A percentile compares a stretch with the other conserved stretches of the same genome.
These are phyloP conservation scores for Saururus chinensis DNA, from an alignment of 164 flowering plant genomes.

Conservation along the genomic window DNA sequence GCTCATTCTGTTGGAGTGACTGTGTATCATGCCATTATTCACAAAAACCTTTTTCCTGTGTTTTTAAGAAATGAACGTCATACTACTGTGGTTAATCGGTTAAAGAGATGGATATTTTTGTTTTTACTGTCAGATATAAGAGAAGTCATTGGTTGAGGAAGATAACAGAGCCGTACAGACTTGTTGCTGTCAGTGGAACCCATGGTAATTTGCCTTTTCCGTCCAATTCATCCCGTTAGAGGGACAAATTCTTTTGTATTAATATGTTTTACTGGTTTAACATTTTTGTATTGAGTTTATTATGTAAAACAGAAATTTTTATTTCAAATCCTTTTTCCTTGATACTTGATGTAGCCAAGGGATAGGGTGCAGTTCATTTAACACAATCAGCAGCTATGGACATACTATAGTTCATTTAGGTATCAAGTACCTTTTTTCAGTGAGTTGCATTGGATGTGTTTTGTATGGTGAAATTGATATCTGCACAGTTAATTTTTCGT, in stretches of 20 bases:
- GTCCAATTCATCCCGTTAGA: background rate
- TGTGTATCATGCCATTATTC: background rate
- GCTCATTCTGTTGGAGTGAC: constrained; percentile 32
- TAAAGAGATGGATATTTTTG: background rate
- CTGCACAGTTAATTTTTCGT: too few species aligned
- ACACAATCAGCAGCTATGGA: background rate
- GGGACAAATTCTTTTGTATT: too few species aligned
- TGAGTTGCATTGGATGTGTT: background rate
- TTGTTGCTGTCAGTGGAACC: constrained; percentile 42
- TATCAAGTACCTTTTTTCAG: too few species aligned
- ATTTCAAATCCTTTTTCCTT: too few species aligned
- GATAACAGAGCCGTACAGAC: constrained; percentile 24
- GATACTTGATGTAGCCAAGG: too few species aligned
- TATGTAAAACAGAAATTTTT: too few species aligned
- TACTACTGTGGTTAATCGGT: background rate
- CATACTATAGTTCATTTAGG: too few species aligned
- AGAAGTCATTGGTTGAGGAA: constrained; percentile 33
- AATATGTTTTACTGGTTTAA: too few species aligned
- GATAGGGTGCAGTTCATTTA: background rate
- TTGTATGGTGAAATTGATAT: background rate
- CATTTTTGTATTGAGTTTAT: too few species aligned
- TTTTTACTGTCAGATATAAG: constrained; percentile 23
- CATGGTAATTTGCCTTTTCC: constrained; percentile 27
- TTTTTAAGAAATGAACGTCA: too few species aligned
- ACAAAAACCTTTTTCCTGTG: too few species aligned